Evolutionary conservation across 345 rosid species (phyloP).

Genomic region (Noccaea bulbosa): DNA sequence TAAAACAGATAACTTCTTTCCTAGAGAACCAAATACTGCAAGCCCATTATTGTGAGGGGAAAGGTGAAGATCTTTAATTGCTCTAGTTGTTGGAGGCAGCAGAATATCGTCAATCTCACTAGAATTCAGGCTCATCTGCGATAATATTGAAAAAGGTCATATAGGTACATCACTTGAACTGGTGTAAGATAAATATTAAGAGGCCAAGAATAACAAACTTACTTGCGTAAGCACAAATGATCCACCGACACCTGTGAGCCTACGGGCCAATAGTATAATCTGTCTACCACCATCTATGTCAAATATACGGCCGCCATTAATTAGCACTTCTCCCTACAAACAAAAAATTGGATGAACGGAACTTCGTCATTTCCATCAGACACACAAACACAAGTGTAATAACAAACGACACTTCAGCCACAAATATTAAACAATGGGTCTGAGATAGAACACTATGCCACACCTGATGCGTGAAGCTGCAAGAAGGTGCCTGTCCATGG

Average conservation of each 20-base stretch:
- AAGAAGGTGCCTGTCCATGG: slow-evolving; percentile 44
- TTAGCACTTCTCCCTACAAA: slow-evolving; percentile 53
- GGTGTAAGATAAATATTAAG: slow-evolving; percentile 4
- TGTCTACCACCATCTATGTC: slow-evolving; percentile 62
- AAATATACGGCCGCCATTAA: slow-evolving; percentile 84
- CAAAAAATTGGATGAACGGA: slow-evolving; percentile 25
- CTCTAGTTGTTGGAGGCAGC: slow-evolving; percentile 62
- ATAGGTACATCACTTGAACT: slow-evolving; percentile 33
- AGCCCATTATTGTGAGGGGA: slow-evolving; percentile 63
- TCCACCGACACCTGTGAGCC: slow-evolving; percentile 63
- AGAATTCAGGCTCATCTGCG: slow-evolving; percentile 71
- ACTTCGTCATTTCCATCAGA: slow-evolving; percentile 13
- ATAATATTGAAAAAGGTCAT: slow-evolving; percentile 27
- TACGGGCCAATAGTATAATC: slow-evolving; percentile 61
- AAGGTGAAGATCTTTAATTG: slow-evolving; percentile 74
- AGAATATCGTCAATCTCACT: slow-evolving; percentile 69
- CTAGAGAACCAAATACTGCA: slow-evolving; percentile 75
- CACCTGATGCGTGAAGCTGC: slow-evolving; percentile 64
- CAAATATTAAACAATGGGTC: neutral
- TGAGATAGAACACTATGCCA: slow-evolving; percentile 25
- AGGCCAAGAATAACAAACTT: slow-evolving; percentile 39
- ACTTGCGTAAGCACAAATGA: slow-evolving; percentile 71
- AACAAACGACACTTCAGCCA: neutral
- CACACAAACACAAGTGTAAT: slow-evolving; percentile 8
- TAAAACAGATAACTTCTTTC: slow-evolving; percentile 75